Percentiles rank a stretch among this genome's conserved stretches.
Evolutionary conservation across 495 filamentous ascomycete genomes (phyloP).

Genomic region (Xylona heveae): DNA sequence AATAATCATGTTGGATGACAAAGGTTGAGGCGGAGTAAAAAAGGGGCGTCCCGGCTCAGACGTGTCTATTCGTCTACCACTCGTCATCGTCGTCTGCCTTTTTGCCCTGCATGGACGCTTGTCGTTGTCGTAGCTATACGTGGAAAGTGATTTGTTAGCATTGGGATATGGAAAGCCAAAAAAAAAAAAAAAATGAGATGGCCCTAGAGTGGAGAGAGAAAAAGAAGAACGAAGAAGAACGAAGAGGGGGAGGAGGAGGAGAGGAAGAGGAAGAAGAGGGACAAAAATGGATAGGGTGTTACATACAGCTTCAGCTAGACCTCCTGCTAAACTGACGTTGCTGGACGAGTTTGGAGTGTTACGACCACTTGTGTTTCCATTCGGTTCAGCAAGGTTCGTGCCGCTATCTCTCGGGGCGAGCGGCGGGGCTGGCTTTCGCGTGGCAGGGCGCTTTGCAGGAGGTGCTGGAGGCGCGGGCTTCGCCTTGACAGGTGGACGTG

Average conservation of each 20-base stretch:
- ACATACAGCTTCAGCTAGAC: conserved; percentile 6
- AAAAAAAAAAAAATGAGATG: conserved; percentile 3
- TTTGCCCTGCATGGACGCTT: conserved; percentile 1
- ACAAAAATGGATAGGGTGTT: no score
- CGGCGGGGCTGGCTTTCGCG: conserved; percentile 4
- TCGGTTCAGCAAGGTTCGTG: no score
- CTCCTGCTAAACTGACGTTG: conserved; percentile 5
- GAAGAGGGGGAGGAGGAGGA: no score
- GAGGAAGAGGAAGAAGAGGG: no score
- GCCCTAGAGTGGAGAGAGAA: no score
- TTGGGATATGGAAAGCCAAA: not conserved
- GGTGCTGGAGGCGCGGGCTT: conserved; percentile 46
- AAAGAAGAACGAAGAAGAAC: no score
- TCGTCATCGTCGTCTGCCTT: conserved; percentile 1
- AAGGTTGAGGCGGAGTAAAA: no score
- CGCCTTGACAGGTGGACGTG: conserved; percentile 3
- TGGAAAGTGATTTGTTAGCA: not conserved
- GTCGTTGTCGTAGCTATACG: conserved; percentile 1
- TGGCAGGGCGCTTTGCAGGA: conserved; percentile 65
- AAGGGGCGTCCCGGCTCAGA: no score
- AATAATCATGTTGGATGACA: no score
- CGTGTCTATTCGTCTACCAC: no score
- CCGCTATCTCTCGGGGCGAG: conserved; percentile 14
- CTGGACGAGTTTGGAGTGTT: conserved; percentile 1
- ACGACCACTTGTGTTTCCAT: no score